These are phyloP conservation scores for Brassica carinata DNA, from an alignment of 345 rosid species.

Conservation along the genomic window DNA sequence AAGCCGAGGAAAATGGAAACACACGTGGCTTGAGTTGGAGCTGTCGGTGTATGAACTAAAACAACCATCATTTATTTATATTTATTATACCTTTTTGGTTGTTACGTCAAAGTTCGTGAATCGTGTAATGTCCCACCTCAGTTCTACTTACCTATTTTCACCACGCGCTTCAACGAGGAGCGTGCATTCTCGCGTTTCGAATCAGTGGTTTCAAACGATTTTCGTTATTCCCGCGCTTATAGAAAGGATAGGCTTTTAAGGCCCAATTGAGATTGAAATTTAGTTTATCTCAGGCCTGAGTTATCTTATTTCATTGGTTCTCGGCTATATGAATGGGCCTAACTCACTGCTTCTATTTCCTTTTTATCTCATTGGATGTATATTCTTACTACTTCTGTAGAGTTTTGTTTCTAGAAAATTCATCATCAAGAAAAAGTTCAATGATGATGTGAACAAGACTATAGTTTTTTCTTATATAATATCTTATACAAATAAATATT, in stretches of 20 bases:
- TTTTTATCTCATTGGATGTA: neutral
- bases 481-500: neutral
- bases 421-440: neutral
- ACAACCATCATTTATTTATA: neutral
- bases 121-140: conserved; percentile 34
- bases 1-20: conserved; percentile 29
- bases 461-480: neutral
- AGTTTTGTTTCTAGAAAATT: neutral
- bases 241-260: neutral
- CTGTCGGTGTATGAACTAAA: conserved; percentile 43
- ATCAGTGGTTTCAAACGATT: neutral
- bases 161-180: conserved; percentile 28
- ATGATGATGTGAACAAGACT: neutral
- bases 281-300: neutral
- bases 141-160: conserved; percentile 1
- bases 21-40: conserved; percentile 41
- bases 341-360: neutral
- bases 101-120: conserved; percentile 37
- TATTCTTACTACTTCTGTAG: neutral
- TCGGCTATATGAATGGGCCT: neutral
- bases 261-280: neutral
- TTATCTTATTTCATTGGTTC: neutral
- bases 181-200: neutral
- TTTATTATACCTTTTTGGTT: conserved; percentile 34
- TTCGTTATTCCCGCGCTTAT: neutral